Percentiles rank a stretch among this genome's conserved stretches.
These are phyloP conservation scores for Magnolia kwangsiensis DNA, from an alignment of 164 flowering plant species.

Conservation along the genomic window DNA sequence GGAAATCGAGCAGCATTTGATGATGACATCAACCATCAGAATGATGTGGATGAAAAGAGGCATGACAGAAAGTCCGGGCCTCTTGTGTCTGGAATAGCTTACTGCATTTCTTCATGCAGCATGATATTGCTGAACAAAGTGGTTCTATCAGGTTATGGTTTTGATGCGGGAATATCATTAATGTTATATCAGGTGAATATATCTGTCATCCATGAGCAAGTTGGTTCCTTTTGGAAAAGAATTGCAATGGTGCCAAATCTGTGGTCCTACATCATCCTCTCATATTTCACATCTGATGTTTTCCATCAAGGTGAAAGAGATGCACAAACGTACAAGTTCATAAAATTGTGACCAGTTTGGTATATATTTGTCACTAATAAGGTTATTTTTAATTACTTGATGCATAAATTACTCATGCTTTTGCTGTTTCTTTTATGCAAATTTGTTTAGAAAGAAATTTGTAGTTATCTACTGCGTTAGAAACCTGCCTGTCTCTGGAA, in stretches of 20 bases:
- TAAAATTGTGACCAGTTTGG: no score
- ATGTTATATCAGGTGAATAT: constrained; percentile 74
- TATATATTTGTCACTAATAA: no score
- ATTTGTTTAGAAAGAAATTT: no score
- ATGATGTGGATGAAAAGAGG: constrained; percentile 31
- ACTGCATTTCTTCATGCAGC: constrained; percentile 83
- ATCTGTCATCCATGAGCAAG: not conserved
- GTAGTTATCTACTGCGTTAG: no score
- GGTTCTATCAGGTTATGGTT: constrained; percentile 62
- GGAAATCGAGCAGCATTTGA: constrained; percentile 23
- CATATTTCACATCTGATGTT: not conserved
- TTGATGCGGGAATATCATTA: constrained; percentile 75
- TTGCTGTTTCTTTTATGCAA: no score
- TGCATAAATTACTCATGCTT: no score
- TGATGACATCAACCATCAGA: constrained; percentile 12
- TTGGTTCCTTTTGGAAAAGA: not conserved
- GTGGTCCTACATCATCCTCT: not conserved
- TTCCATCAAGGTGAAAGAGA: no score
- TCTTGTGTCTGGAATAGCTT: constrained; percentile 67
- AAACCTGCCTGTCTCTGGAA: no score
- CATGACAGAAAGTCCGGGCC: constrained; percentile 50
- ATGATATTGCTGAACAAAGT: constrained; percentile 80
- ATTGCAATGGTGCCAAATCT: not conserved
- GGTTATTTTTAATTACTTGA: no score
- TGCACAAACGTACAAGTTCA: no score